Evolutionary conservation across 2,329 filamentous ascomycete species (phyloP), one percentile per base, ranked within the genome.

Genomic region (Trichoderma koningiopsis): DNA sequence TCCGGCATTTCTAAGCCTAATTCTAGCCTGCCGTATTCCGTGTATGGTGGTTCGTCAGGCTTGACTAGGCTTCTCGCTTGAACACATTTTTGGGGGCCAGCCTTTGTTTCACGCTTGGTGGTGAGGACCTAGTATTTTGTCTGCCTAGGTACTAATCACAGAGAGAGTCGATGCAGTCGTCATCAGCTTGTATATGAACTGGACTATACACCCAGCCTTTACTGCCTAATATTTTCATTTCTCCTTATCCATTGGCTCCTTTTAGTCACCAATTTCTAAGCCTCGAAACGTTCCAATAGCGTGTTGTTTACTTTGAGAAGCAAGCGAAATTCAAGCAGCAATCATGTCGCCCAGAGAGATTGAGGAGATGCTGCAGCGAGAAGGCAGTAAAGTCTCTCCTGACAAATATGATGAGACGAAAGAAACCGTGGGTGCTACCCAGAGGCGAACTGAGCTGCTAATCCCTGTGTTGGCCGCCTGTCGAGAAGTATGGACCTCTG

Each of bases 401-500:
- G 73, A 75, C 33, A 72, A 74, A 5, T 74, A 76, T 19, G 77
- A 78, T 35, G 77, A 77, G 27, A 71, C 71, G 1, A 68, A 72
- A 13, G 73, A 79, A 40, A 11, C 73, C 11, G 72, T 70, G 14
- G 76, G 71, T 22, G 72, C 70, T 10, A 68, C 62, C 6, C 68
- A 74, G 22, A 72, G 70, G 24, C 74, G 80, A n/a, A 76, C 74
- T 0, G 72, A 75, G 11, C 52, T 77, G 6, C 72, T 87, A 19
- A 74, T 75, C 10, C 75, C 76, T 0, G 79, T 86, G 0, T 74
- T 86, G 49, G 73, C 73, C 8, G 74, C 75, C 2, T 81, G 82
- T 19, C 77, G 80, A 59, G 73, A 82, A 22, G 77, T 83, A 4
- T 84, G 82, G 77, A 76, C 79, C 40, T 73, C 82, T 7, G 77